Base-by-base conservation (phyloP, 2,329 filamentous ascomycete genomes). In the Emmonsiellopsis sp. region DNA sequence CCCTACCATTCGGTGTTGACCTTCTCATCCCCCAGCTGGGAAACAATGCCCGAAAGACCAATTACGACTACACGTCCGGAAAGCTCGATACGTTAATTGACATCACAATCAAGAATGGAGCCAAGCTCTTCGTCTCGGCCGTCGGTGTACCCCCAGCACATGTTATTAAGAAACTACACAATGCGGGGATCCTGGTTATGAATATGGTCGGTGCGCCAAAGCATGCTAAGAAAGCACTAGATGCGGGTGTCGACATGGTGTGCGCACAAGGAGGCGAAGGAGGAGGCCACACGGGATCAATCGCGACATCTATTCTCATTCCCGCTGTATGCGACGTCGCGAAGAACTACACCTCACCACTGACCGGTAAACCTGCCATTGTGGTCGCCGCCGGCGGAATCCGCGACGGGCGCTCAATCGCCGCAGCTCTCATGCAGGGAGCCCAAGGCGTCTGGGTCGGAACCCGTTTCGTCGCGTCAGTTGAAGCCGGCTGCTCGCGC, bases 191-290 rank as follows among this genome's bases (percentile, higher is more conserved):
- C 40, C 67, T 93, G 55, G 78, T 96, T 34, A 95, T 95, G 89
- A 96, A 96, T 69, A 96, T 96, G 91, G 89, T 96, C 17, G 91
- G 91, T 0, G 87, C 91, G 63, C 91, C 92, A 2, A 89, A 86
- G 68, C 91, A 96, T 68, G 91, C 90, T 0, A 80, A 85, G 67
- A 95, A 95, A 73, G 90, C 91, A 2, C 75, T 96, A 2, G 82
- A 89, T 45, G 80, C 85, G 0, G 92, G 91, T 42, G 88, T 95
- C 6, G 91, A 96, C 70, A 84, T 95, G 59, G 80, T 96, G 5
- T 95, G 90, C 67, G 85, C 91, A 2, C 91, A 96, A 73, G 91
- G 92, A 48, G 88, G 88, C 49, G 92, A 96, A 70, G 91, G 91
- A 2, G 91, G 91, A n/a, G 91, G 91, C 0, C 91, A 96, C 71